A percentile compares a stretch with the other conserved stretches of the same genome.
Conservation (phyloP, 169 alveolate species). For the Plasmodium vivax region DNA sequence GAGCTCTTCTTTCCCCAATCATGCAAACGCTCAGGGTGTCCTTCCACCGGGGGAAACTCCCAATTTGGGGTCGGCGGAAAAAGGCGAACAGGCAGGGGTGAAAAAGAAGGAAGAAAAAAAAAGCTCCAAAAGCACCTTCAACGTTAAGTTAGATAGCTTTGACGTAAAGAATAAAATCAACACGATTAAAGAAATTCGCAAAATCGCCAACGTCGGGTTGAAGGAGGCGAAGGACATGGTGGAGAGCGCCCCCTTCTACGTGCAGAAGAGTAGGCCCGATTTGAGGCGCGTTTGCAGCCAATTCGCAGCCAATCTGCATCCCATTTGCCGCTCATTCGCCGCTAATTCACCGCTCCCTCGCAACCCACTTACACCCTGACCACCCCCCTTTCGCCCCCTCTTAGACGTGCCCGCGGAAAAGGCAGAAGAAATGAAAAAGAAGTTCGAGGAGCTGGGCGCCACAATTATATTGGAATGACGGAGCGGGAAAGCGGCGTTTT, state of each 20-base stretch:
- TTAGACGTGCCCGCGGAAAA: constrained; percentile 83
- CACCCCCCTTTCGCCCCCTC: background rate
- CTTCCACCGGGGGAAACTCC: background rate
- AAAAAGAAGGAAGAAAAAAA: constrained; percentile 75
- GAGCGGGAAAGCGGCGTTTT: background rate
- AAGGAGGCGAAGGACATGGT: constrained; percentile 88
- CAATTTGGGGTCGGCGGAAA: background rate
- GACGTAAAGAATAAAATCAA: constrained; percentile 86
- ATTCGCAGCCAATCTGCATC: background rate
- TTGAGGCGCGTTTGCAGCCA: background rate
- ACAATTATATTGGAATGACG: constrained; percentile 77
- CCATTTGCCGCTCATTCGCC: background rate
- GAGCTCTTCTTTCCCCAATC: constrained; percentile 5
- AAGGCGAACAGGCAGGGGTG: constrained; percentile 12
- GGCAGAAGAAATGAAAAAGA: constrained; percentile 84
- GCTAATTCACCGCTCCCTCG: too few relatives aligned
- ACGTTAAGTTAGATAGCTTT: constrained; percentile 83
- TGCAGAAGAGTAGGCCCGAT: constrained; percentile 77
- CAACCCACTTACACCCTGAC: too few relatives aligned
- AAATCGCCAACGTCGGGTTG: constrained; percentile 84
- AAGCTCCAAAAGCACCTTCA: constrained; percentile 68
- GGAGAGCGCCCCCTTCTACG: constrained; percentile 84
- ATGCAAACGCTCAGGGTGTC: background rate
- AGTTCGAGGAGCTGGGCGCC: constrained; percentile 87
- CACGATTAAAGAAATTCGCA: constrained; percentile 87